Base-by-base conservation (phyloP, 2,329 filamentous ascomycete species). In the Nigrospora sphaerica region DNA sequence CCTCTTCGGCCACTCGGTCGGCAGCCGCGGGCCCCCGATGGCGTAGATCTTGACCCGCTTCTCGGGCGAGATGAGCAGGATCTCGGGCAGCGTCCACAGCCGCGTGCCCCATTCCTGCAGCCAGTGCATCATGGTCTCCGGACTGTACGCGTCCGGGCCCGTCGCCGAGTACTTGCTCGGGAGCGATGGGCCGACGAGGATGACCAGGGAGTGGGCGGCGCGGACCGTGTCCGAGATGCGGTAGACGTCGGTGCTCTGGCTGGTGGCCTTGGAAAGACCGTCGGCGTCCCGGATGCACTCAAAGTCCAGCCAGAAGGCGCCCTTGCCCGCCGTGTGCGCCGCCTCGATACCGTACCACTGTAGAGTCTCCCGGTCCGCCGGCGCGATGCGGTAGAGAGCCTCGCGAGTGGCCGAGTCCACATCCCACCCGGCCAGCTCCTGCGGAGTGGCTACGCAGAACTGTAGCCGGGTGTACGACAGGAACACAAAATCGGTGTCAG, bases 31-130 rank as follows among this genome's bases (percentile, higher is more conserved):
- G 2, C 39, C 39, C 13, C 19, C 39, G 23, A 41, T n/a, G 28
- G 39, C 23, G 13, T 12, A 41, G 1, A 41, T n/a, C 39, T 32
- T 41, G 11, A 41, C 39, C 2, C 14, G 23, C 7, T 32, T 32
- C 14, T 32, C 23, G 3, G 28, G 14, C 7, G 39, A 32, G 6
- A 41, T 32, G 14, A 41, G 39, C 14, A 41, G 12, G 14, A 41
- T 47, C 49, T 72, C 70, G 3, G 73, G 68, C 32, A 75, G 62
- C 0, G 72, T 75, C 64, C 71, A 72, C 19, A 76, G 58, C 39
- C 39, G 4, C 66, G 64, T 10, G 55, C 39, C 39, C 39, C 39
- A 41, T 6, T 64, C 19, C 68, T 73, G 71, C 63, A 75, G 48
- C 50, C 49, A 49, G 6, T 38, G 7, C 10, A 37, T 19, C 39